These are phyloP conservation scores for Neoascochyta sp. DNA, from an alignment of 2,329 filamentous ascomycete species.

Conservation along the genomic window DNA sequence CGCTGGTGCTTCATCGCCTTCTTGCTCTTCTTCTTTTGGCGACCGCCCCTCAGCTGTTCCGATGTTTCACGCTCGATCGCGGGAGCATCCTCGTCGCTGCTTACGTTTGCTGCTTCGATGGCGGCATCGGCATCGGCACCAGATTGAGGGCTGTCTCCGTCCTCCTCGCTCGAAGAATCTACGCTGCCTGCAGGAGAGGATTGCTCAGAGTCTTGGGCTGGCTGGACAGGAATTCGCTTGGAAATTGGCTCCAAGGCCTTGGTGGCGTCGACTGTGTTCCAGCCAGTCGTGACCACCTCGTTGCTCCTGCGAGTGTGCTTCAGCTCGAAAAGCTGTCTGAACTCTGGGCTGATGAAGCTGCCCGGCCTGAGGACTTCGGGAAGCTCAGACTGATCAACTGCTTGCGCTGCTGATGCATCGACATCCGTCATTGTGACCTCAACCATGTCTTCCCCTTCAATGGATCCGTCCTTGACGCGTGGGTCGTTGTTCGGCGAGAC, in stretches of 20 bases:
- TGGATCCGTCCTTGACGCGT: constrained; percentile 71
- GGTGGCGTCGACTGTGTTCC: constrained; percentile 58
- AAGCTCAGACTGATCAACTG: constrained; percentile 12
- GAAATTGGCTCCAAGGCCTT: constrained; percentile 55
- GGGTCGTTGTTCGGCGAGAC: constrained; percentile 65
- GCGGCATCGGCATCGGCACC: constrained; percentile 22
- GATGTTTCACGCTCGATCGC: constrained; percentile 23
- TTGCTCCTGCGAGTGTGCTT: constrained; percentile 57
- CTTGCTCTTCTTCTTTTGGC: constrained; percentile 31
- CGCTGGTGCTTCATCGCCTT: constrained; percentile 31
- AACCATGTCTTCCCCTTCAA: constrained; percentile 86
- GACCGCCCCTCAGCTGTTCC: constrained; percentile 22
- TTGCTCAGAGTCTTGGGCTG: constrained; percentile 33
- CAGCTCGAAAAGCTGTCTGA: constrained; percentile 64
- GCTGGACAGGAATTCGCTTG: constrained; percentile 42
- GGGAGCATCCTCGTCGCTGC: constrained; percentile 37
- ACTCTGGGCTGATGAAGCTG: constrained; percentile 64
- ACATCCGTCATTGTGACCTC: constrained; percentile 79
- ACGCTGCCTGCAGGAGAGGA: constrained; percentile 20
- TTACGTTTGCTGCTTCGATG: constrained; percentile 20
- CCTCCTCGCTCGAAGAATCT: constrained; percentile 36
- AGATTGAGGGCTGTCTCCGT: constrained; percentile 26
- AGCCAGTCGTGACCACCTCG: constrained; percentile 66
- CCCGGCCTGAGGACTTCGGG: constrained; percentile 50
- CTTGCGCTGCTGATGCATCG: constrained; percentile 30